Conservation (phyloP, 495 filamentous ascomycete species). For the Neurospora sp. region DNA sequence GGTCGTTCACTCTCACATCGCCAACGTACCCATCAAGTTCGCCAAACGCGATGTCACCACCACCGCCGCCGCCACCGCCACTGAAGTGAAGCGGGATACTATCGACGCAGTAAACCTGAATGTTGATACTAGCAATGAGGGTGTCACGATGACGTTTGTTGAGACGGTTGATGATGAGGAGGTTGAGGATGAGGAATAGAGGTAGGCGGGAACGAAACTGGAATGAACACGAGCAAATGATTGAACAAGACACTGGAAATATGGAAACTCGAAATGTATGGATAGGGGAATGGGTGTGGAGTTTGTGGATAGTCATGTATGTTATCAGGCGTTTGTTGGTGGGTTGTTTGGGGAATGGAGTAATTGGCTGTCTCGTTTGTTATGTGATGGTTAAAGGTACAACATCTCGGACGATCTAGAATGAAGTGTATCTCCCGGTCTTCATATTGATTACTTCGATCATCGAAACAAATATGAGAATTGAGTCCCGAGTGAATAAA, state of each 20-base stretch:
- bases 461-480: neutral
- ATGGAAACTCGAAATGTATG: neutral
- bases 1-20: constrained; percentile 14
- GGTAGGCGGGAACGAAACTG: neutral
- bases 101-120: constrained; percentile 42
- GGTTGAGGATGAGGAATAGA: constrained; percentile 13
- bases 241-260: neutral
- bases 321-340: neutral
- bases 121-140: constrained; percentile 32
- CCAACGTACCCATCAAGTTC: constrained; percentile 9
- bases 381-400: neutral
- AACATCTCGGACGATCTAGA: neutral
- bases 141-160: constrained; percentile 41
- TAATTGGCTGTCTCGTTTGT: neutral
- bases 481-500: neutral
- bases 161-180: constrained; percentile 33
- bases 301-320: neutral
- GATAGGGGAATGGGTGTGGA: neutral
- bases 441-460: neutral
- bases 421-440: neutral
- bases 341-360: neutral
- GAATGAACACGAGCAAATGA: neutral
- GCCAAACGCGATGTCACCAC: constrained; percentile 18
- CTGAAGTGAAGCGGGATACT: neutral
- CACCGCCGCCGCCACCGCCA: constrained; percentile 1